Conservation (phyloP, 805 yeast genomes). For the Yamadazyma nakazawae region DNA sequence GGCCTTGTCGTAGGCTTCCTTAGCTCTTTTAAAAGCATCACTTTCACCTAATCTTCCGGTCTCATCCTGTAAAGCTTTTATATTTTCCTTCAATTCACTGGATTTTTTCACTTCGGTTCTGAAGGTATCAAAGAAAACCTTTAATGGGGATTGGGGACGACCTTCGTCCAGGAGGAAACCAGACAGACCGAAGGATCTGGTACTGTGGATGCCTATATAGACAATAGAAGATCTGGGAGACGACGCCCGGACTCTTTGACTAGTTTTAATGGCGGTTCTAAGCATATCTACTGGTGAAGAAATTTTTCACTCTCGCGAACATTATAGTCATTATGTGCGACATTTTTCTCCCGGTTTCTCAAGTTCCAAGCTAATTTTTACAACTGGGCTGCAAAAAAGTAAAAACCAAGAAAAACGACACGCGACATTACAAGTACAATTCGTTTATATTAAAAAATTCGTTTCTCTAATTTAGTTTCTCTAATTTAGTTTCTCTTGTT, state of each 20-base stretch:
- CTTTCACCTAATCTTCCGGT: conserved; percentile 92
- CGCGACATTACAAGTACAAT: not conserved
- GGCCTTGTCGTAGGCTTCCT: conserved; percentile 86
- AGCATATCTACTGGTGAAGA: conserved; percentile 5
- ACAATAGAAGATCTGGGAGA: not conserved
- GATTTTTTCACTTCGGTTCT: conserved; percentile 87
- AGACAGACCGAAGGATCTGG: conserved; percentile 3
- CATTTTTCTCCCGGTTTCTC: not conserved
- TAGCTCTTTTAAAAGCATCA: conserved; percentile 88
- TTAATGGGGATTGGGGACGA: conserved; percentile 69
- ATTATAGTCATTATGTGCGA: not conserved
- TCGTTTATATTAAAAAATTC: not conserved
- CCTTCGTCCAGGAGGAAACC: conserved; percentile 3
- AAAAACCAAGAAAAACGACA: not conserved
- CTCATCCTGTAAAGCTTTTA: conserved; percentile 93
- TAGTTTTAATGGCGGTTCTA: conserved; percentile 1
- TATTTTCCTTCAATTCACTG: conserved; percentile 83
- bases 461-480: no score
- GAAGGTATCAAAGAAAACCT: conserved; percentile 91
- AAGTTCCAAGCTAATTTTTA: no score
- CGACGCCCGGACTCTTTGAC: not conserved
- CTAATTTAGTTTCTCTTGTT: no score
- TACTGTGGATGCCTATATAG: not conserved
- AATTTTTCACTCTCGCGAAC: conserved; percentile 5
- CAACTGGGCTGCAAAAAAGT: not conserved